These are phyloP conservation scores for Coniochaeta prunicola DNA, from an alignment of 2,329 filamentous ascomycete genomes.

Conservation along the genomic window DNA sequence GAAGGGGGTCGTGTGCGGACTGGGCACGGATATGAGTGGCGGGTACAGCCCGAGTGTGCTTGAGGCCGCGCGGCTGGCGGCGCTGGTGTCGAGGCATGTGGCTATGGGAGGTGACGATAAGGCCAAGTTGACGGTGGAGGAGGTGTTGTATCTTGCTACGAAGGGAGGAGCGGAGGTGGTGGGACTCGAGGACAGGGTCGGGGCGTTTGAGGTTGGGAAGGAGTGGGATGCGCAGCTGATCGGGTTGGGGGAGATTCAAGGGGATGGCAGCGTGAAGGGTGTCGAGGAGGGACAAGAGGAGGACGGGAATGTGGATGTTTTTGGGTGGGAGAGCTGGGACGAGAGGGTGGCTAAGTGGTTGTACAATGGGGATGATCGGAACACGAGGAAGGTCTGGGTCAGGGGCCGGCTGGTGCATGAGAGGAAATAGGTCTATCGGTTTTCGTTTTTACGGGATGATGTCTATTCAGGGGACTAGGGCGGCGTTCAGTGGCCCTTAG, in stretches of 20 bases:
- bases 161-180: slow-evolving; percentile 79
- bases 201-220: slow-evolving; percentile 79
- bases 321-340: slow-evolving; percentile 85
- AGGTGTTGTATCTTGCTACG: slow-evolving; percentile 81
- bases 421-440: slow-evolving; percentile 13
- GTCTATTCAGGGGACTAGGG: background rate
- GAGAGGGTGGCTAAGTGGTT: slow-evolving; percentile 91
- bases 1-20: slow-evolving; percentile 67
- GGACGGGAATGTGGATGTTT: slow-evolving; percentile 71
- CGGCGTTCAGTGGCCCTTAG: no score
- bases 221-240: slow-evolving; percentile 89
- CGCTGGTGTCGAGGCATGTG: slow-evolving; percentile 68
- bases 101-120: slow-evolving; percentile 47
- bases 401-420: slow-evolving; percentile 73
- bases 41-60: slow-evolving; percentile 79
- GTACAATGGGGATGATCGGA: slow-evolving; percentile 87
- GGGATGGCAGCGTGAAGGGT: slow-evolving; percentile 25
- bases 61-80: slow-evolving; percentile 74
- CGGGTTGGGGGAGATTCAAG: slow-evolving; percentile 45
- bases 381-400: slow-evolving; percentile 86
- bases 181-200: slow-evolving; percentile 63
- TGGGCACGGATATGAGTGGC: slow-evolving; percentile 88
- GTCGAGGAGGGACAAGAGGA: slow-evolving; percentile 22
- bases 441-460: background rate
- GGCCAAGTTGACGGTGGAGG: slow-evolving; percentile 71